Base-by-base conservation (phyloP, 352 stramenopile genomes). In the Pythium sukuiense region DNA sequence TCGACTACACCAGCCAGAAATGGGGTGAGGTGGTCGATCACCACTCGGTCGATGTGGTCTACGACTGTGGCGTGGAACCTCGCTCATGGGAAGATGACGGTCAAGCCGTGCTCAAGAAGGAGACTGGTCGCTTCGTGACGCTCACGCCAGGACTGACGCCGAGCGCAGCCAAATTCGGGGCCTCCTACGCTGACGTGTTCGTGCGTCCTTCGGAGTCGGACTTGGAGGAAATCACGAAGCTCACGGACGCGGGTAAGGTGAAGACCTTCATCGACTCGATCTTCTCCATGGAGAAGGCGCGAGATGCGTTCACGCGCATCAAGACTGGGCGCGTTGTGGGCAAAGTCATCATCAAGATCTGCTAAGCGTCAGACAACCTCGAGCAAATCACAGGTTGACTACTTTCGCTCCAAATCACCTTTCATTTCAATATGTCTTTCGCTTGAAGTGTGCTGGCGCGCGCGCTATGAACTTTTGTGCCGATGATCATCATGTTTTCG, bases 101-200 rank as follows among this genome's bases (percentile, higher is more conserved):
- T 0, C 72, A 81, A 64, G 71, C 69, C n/a, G 65, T 83, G 39
- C 54, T 85, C 4, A 70, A 70, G 46, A 76, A 83, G 64, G 24
- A 70, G 35, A 75, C 64, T 0, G 77, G 73, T 18, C 73, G 72
- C 20, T 87, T 84, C 55, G 73, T 84, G 49, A 84, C 61, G 2
- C 74, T 88, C n/a, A 7, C 35, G 2, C 48, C 12, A 48, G 74
- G 76, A 1, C 50, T 69, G 49, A 63, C 75, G 7, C 80, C 73
- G 1, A 82, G 78, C 29, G 77, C 84, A 43, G 82, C 85, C 2
- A 66, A 79, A 24, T 86, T 91, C 16, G 85, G 81, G 26, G 84
- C 80, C 4, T 60, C 45, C 24, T 16, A 76, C 24, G 68, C 54
- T 33, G 55, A 58, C 11, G 69, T 74, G 3, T 61, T 72, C 2